These are phyloP conservation scores for Gonium pectorale DNA, from an alignment of 139 green algal species.

Conservation along the genomic window DNA sequence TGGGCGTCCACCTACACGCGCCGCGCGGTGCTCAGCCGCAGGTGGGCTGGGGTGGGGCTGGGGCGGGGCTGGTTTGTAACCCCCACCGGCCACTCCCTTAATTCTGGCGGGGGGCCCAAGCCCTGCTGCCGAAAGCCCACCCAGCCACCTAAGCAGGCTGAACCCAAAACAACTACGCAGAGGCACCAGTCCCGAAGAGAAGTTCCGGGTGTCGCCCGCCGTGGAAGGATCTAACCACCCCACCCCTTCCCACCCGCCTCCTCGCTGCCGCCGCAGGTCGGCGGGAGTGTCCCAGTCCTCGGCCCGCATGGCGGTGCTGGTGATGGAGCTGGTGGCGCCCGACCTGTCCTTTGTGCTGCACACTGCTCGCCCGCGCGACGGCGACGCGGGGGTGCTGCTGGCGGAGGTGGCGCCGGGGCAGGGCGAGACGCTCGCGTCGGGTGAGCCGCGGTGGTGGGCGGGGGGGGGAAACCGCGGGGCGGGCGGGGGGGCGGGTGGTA, in stretches of 20 bases:
- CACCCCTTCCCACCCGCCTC: not conserved
- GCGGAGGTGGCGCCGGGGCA: constrained; percentile 91
- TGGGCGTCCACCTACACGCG: constrained; percentile 94
- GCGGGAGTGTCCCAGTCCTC: constrained; percentile 76
- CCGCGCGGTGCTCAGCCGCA: constrained; percentile 86
- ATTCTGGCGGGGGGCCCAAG: no score
- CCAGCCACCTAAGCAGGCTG: no score
- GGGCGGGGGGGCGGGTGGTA: no score
- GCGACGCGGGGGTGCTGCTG: constrained; percentile 66
- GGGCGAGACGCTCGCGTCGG: constrained; percentile 92
- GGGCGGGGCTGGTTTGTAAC: not conserved
- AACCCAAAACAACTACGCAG: no score
- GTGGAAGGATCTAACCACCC: no score
- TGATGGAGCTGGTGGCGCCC: constrained; percentile 85
- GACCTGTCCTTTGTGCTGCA: constrained; percentile 91
- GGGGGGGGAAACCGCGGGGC: no score
- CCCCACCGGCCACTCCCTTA: no score
- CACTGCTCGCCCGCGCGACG: constrained; percentile 79
- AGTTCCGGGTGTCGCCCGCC: no score
- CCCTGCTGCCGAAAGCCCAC: no score
- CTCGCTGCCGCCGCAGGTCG: not conserved
- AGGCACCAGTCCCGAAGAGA: no score
- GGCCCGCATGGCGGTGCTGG: constrained; percentile 88
- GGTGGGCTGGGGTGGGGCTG: constrained; percentile 48
- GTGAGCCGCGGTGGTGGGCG: not conserved